Percentiles rank a stretch among this genome's conserved stretches.
Evolutionary conservation across 345 rosid genomes (phyloP).

Genomic region (Syzygium aqueum): DNA sequence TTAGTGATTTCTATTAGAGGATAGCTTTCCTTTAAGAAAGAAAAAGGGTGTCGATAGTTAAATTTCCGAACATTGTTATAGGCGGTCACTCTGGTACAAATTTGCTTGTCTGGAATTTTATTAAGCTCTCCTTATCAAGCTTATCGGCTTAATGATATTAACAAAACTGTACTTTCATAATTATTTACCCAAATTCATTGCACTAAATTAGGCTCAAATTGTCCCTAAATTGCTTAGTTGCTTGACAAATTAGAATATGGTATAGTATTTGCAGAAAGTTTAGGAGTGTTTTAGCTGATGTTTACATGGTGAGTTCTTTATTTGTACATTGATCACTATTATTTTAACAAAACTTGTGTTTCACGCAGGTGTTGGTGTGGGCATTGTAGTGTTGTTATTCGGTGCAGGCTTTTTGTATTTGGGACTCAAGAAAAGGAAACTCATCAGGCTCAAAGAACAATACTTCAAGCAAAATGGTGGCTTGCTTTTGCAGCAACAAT

Average conservation of each 20-base stretch:
- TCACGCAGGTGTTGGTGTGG: background rate
- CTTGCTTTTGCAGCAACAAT: slow-evolving; percentile 21
- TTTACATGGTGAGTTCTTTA: background rate
- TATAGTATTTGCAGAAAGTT: background rate
- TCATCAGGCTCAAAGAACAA: slow-evolving; percentile 3
- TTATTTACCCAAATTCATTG: background rate
- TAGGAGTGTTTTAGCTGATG: background rate
- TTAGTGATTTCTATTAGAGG: background rate
- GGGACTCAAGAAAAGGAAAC: slow-evolving; percentile 6
- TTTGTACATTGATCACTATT: background rate
- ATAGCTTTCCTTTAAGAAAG: background rate
- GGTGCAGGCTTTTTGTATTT: background rate
- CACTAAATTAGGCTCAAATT: background rate
- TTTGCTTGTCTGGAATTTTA: background rate
- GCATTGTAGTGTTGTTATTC: background rate
- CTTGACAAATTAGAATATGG: background rate
- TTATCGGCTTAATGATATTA: background rate
- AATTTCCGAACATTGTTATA: background rate
- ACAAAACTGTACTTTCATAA: background rate
- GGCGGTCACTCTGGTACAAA: background rate
- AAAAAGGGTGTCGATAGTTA: background rate
- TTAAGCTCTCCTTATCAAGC: background rate
- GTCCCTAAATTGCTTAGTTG: background rate
- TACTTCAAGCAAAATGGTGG: slow-evolving; percentile 28
- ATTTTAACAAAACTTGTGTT: background rate